phyloP scores from a whole-genome alignment of 768 basidiomycete species.

The Xerocomellus amylosporus region DNA sequence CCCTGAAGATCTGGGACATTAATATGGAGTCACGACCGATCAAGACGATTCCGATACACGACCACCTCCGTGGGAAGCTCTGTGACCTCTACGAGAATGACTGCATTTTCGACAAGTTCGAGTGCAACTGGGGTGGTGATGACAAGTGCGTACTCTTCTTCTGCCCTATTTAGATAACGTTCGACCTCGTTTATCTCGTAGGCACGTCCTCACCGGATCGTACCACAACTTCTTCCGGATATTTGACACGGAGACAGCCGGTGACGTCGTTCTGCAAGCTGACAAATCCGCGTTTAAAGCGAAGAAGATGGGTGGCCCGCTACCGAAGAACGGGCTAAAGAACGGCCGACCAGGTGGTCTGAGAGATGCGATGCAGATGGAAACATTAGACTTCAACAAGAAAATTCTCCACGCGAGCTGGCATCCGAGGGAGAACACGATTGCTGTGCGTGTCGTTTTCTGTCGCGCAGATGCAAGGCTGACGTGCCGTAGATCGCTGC shows the following conservation, averaged over 20 bases:
- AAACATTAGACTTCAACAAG: constrained; percentile 92
- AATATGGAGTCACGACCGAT: constrained; percentile 97
- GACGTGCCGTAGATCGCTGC: constrained; percentile 72
- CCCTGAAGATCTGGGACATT: constrained; percentile 99
- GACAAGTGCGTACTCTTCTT: constrained; percentile 69
- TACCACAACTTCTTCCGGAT: constrained; percentile 99
- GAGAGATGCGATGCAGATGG: constrained; percentile 84
- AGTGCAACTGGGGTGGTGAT: constrained; percentile 97
- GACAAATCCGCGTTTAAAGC: constrained; percentile 99
- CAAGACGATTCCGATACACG: constrained; percentile 98
- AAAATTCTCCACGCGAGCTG: constrained; percentile 95
- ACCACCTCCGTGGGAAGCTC: constrained; percentile 94
- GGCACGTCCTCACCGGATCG: constrained; percentile 96
- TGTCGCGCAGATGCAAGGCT: not conserved
- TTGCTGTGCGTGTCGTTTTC: constrained; percentile 65
- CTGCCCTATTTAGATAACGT: constrained; percentile 8
- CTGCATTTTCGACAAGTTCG: constrained; percentile 99
- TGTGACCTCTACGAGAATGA: constrained; percentile 99
- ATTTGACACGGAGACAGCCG: constrained; percentile 86
- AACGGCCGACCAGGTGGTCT: constrained; percentile 71
- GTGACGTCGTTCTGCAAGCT: constrained; percentile 92
- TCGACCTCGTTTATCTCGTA: constrained; percentile 32
- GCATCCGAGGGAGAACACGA: constrained; percentile 98
- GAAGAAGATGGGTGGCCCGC: constrained; percentile 93
- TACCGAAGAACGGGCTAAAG: constrained; percentile 67